A percentile compares a stretch with the other conserved stretches of the same genome.
Evolutionary conservation across 83 land plant species (phyloP).

Genomic region (Diphasiastrum complanatum): DNA sequence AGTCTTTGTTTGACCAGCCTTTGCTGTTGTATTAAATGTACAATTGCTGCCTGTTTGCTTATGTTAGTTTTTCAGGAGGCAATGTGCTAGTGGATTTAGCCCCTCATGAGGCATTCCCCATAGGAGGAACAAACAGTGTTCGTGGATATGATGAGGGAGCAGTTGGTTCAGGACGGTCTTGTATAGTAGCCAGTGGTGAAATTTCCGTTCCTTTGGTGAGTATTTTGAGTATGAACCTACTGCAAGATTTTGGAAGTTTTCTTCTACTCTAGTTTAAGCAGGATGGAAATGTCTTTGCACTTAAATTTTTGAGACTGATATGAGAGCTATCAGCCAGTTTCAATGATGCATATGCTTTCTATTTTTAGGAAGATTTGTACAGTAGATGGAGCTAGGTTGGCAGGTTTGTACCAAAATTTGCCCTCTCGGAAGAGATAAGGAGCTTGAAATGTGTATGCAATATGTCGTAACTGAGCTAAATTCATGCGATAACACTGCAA

Average conservation of each 20-base stretch:
- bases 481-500: too few relatives aligned
- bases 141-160: conserved; percentile 79
- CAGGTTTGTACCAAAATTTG: too few relatives aligned
- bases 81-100: conserved; percentile 66
- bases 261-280: neutral
- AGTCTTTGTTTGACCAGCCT: neutral
- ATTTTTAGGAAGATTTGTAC: too few relatives aligned
- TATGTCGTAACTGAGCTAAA: too few relatives aligned
- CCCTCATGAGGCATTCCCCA: conserved; percentile 64
- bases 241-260: neutral
- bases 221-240: neutral
- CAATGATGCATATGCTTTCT: too few relatives aligned
- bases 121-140: conserved; percentile 59
- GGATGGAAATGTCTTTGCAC: neutral
- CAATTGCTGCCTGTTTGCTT: conserved; percentile 1
- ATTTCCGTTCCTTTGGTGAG: conserved; percentile 52
- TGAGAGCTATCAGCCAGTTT: too few relatives aligned
- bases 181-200: conserved; percentile 50
- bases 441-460: too few relatives aligned
- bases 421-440: too few relatives aligned
- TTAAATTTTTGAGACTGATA: neutral
- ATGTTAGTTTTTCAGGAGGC: conserved; percentile 57
- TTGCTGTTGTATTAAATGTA: neutral
- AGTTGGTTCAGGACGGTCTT: conserved; percentile 64
- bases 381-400: too few relatives aligned